A percentile compares a stretch with the other conserved stretches of the same genome.
phyloP scores from a whole-genome alignment of 78 protist species.

The Dictyostelium purpureum region DNA sequence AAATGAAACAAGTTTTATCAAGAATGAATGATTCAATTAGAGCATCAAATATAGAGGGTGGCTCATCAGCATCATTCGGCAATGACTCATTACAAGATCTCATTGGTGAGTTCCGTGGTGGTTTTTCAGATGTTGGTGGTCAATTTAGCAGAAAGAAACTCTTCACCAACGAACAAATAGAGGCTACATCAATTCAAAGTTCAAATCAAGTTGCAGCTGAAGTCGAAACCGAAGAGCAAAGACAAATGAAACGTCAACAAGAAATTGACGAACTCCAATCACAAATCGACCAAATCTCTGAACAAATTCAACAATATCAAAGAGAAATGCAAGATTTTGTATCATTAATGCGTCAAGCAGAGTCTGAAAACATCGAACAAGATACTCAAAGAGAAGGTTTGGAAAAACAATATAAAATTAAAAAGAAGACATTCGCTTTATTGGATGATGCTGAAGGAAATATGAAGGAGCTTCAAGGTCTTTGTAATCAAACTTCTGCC shows the following conservation, averaged over 20 bases:
- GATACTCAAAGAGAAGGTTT: slow-evolving; percentile 57
- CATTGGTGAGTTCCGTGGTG: slow-evolving; percentile 6
- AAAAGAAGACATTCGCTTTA: slow-evolving; percentile 76
- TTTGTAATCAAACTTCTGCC: slow-evolving; percentile 49
- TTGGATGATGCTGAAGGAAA: slow-evolving; percentile 83
- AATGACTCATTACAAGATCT: background rate
- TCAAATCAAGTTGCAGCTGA: background rate
- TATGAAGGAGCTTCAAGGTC: slow-evolving; percentile 39
- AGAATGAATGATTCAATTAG: slow-evolving; percentile 49
- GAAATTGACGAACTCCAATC: slow-evolving; percentile 67
- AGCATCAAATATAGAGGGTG: slow-evolving; percentile 12
- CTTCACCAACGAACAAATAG: slow-evolving; percentile 59
- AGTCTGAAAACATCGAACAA: slow-evolving; percentile 39
- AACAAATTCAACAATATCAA: background rate
- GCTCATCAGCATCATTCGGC: background rate
- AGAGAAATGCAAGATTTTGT: slow-evolving; percentile 32
- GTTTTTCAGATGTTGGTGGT: slow-evolving; percentile 18
- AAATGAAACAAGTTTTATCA: background rate
- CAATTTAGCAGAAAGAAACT: slow-evolving; percentile 51
- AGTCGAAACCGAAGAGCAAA: slow-evolving; percentile 68
- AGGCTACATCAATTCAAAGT: background rate
- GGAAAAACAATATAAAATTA: slow-evolving; percentile 71
- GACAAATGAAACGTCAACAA: slow-evolving; percentile 40
- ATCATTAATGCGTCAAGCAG: slow-evolving; percentile 37
- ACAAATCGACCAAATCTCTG: background rate